Conservation (phyloP, 176 grass and related monocot species). For the Ensete glaucum region DNA sequence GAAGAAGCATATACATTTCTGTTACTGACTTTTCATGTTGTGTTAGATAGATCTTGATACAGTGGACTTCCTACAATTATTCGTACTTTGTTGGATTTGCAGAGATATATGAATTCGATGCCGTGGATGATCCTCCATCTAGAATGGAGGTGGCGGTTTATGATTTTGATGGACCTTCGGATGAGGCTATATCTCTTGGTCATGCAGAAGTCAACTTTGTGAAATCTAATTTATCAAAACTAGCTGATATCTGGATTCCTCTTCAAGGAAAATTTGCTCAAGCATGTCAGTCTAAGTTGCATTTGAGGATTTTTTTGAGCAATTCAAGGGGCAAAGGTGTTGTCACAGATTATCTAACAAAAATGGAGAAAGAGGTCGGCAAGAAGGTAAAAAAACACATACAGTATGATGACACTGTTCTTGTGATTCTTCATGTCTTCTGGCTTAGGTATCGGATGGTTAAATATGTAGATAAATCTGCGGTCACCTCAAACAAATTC, state of each 20-base stretch:
- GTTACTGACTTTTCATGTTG: constrained; percentile 7
- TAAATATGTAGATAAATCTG: constrained; percentile 58
- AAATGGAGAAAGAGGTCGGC: constrained; percentile 97
- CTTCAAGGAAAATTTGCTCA: constrained; percentile 78
- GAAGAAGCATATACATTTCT: not conserved
- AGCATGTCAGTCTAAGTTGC: constrained; percentile 76
- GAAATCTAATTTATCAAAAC: constrained; percentile 74
- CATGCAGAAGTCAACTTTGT: constrained; percentile 91
- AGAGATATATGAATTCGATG: constrained; percentile 98
- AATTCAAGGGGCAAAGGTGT: constrained; percentile 67
- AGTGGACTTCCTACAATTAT: constrained; percentile 11
- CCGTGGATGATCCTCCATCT: constrained; percentile 86
- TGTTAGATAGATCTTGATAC: constrained; percentile 2
- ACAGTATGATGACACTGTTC: not conserved
- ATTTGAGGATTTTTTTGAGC: constrained; percentile 80
- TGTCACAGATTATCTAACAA: constrained; percentile 63
- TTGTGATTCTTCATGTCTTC: not conserved
- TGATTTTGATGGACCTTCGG: constrained; percentile 90
- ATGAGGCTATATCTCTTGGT: constrained; percentile 74
- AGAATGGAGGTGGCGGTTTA: constrained; percentile 78
- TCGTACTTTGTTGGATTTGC: constrained; percentile 25
- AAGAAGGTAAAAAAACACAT: constrained; percentile 59
- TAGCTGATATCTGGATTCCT: constrained; percentile 87
- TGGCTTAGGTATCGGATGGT: constrained; percentile 4
- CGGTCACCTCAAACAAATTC: constrained; percentile 77